Conservation (phyloP, 768 basidiomycete genomes). For the Filobasidium floriforme region DNA sequence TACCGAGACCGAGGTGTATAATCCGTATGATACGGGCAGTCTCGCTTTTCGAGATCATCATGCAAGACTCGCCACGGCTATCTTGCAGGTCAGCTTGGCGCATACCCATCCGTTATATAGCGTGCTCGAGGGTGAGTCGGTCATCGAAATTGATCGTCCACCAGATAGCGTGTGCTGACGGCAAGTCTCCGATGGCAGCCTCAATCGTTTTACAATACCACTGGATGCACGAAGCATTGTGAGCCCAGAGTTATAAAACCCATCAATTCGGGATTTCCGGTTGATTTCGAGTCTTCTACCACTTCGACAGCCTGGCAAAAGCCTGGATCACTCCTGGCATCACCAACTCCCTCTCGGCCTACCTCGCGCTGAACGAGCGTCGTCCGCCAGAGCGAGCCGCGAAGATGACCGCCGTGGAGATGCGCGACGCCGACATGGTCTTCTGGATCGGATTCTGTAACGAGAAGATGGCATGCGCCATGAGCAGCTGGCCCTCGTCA, state of each 20-base stretch:
- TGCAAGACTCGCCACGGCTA: not conserved
- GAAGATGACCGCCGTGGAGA: constrained; percentile 1
- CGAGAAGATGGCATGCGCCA: constrained; percentile 4
- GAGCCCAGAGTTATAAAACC: not conserved
- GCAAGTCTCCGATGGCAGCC: not conserved
- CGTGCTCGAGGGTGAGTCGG: constrained; percentile 3
- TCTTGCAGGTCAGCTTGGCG: constrained; percentile 1
- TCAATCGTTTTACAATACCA: constrained; percentile 4
- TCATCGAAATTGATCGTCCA: not conserved
- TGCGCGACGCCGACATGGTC: not conserved
- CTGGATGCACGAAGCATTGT: constrained; percentile 7
- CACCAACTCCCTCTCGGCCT: not conserved
- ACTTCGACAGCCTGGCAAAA: not conserved
- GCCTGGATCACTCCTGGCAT: not conserved
- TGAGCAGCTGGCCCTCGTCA: constrained; percentile 6
- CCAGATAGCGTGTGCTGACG: not conserved
- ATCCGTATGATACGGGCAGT: constrained; percentile 8
- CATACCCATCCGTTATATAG: constrained; percentile 11
- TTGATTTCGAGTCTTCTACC: not conserved
- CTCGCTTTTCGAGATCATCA: constrained; percentile 7
- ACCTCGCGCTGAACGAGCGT: constrained; percentile 1
- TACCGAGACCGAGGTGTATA: not conserved
- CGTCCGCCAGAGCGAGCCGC: not conserved
- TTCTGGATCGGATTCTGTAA: constrained; percentile 2
- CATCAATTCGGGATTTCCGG: too few species aligned